Evolutionary conservation across 2,329 filamentous ascomycete genomes (phyloP).

Genomic region (Pseudopyrenochaeta lycopersici): DNA sequence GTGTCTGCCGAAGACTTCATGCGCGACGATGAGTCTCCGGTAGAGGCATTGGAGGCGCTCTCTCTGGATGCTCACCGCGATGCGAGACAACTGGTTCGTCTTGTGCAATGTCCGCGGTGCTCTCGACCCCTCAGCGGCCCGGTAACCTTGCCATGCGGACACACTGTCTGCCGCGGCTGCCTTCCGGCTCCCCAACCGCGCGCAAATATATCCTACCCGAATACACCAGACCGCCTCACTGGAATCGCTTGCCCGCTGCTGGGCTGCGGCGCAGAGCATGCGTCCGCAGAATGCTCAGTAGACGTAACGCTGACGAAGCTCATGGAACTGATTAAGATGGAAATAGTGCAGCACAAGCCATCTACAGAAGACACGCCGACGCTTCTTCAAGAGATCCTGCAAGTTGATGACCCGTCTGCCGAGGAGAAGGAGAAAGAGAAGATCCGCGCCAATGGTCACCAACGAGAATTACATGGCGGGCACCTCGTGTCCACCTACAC

Average conservation of each 20-base stretch:
- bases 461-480: conserved; percentile 63
- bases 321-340: conserved; percentile 61
- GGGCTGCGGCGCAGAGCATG: conserved; percentile 75
- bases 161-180: conserved; percentile 78
- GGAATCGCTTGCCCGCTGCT: conserved; percentile 79
- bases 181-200: conserved; percentile 73
- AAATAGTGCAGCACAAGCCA: conserved; percentile 57
- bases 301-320: conserved; percentile 81
- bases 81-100: conserved; percentile 71
- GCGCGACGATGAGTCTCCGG: conserved; percentile 48
- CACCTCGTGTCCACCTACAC: conserved; percentile 72
- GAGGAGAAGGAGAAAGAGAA: conserved; percentile 54
- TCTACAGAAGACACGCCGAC: conserved; percentile 45
- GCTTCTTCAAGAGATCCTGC: conserved; percentile 53
- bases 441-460: conserved; percentile 31
- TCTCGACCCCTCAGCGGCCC: conserved; percentile 73
- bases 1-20: conserved; percentile 50
- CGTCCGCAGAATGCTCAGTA: conserved; percentile 76
- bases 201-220: conserved; percentile 79
- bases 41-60: conserved; percentile 43
- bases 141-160: conserved; percentile 82
- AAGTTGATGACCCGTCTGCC: conserved; percentile 42
- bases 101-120: conserved; percentile 82
- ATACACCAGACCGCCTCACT: conserved; percentile 69
- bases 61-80: conserved; percentile 62